These are phyloP conservation scores for Margaritispora aquatica DNA, from an alignment of 495 filamentous ascomycete genomes.

Conservation along the genomic window DNA sequence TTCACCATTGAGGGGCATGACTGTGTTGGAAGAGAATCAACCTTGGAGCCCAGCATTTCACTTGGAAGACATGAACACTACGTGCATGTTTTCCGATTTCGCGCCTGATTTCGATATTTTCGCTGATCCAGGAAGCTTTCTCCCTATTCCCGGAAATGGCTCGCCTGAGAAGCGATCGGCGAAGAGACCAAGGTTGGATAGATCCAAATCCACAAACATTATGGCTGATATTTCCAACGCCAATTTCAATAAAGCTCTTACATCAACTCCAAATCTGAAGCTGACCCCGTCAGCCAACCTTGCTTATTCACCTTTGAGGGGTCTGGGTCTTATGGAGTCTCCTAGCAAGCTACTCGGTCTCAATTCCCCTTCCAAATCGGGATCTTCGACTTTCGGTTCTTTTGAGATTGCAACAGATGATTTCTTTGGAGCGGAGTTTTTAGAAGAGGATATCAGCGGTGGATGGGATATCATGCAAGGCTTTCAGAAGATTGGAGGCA, in stretches of 20 bases:
- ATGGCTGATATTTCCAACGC: constrained; percentile 60
- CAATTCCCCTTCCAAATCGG: constrained; percentile 49
- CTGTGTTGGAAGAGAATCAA: constrained; percentile 54
- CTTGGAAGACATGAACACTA: constrained; percentile 50
- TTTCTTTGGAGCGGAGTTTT: constrained; percentile 45
- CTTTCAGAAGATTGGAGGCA: constrained; percentile 71
- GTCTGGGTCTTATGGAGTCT: constrained; percentile 33
- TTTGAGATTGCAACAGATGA: constrained; percentile 29
- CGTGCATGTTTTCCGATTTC: constrained; percentile 40
- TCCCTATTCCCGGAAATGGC: constrained; percentile 44
- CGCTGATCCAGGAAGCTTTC: constrained; percentile 47
- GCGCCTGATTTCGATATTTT: constrained; percentile 64
- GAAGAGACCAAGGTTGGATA: constrained; percentile 56
- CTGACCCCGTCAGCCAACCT: constrained; percentile 23
- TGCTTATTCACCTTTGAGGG: constrained; percentile 28
- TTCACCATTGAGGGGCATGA: constrained; percentile 72
- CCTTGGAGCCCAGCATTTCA: constrained; percentile 79
- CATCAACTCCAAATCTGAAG: constrained; percentile 39
- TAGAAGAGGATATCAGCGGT: constrained; percentile 53
- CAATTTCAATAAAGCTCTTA: constrained; percentile 42
- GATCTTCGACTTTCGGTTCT: constrained; percentile 25
- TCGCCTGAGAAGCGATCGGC: constrained; percentile 73
- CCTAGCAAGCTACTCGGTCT: constrained; percentile 34
- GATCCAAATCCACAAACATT: constrained; percentile 50
- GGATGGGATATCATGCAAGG: constrained; percentile 82